Evolutionary conservation across 345 rosid species (phyloP), one percentile per base, ranked within the genome.

Genomic region (Litchi chinensis): DNA sequence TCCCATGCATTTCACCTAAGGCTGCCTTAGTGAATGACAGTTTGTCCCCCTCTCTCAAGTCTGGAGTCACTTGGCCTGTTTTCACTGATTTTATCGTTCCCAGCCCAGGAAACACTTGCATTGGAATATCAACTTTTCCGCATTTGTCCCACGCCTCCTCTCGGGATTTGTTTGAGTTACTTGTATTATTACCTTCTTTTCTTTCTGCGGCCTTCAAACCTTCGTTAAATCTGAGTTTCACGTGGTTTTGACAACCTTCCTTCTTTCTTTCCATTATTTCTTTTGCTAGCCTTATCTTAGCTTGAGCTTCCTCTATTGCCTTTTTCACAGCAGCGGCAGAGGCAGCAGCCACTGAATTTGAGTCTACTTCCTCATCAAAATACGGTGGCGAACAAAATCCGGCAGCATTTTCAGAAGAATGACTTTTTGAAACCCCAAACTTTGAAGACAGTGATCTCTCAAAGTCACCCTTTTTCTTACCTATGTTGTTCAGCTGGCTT

Each of bases 271-370:
- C 95, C 97, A 90, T 91, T 79, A 89, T 76, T 80, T 89, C 92
- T 84, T 88, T 93, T 22, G 99, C 99, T 24, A 89, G 71, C 76
- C 79, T 91, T 80, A 95, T 90, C 82, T 88, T 93, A 13, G 82
- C 86, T 77, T 90, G 92, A 79, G 99, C 99, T 84, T 91, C 93
- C 83, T 93, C 96, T 76, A 95, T 82, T 74, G 99, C 97, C 85
- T 87, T 89, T 78, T 83, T 89, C 89, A 95, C 85, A 22, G 96
- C 99, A 68, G 98, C 98, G 3, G 92, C 97, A 63, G 97, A 95
- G 79, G 90, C 85, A 18, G 98, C 96, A 6, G 99, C 99, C 81
- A 80, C 86, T 64, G 97, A 95, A 86, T 91, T 86, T 68, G 70
- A 83, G 81, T 93, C 97, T 76, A 92, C 79, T 81, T 92, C 92